These are phyloP conservation scores for Ustilago sp. DNA, from an alignment of 1,284 basidiomycete genomes.

Conservation along the genomic window DNA sequence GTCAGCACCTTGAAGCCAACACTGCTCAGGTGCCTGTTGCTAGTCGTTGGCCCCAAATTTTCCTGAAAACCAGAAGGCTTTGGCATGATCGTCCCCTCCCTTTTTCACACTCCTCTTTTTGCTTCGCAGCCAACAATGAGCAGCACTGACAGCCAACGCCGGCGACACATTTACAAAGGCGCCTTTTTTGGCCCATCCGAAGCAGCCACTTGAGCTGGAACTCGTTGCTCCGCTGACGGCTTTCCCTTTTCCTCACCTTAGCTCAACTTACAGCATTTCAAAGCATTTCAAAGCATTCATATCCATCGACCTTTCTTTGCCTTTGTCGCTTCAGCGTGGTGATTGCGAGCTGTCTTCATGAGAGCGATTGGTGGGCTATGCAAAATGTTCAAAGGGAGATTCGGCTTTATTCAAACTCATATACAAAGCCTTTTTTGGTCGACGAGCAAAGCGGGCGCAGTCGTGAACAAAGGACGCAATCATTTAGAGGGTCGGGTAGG, in stretches of 20 bases:
- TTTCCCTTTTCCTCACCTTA: neutral
- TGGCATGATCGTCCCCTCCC: neutral
- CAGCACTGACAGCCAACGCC: conserved; percentile 2
- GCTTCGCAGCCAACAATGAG: neutral
- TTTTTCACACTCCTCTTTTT: neutral
- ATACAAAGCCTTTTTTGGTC: neutral
- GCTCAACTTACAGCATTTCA: neutral
- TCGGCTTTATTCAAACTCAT: neutral
- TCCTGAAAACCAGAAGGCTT: neutral
- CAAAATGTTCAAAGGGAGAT: neutral
- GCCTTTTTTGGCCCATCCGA: neutral
- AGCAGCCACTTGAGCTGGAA: neutral
- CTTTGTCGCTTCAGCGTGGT: neutral
- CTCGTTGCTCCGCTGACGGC: neutral
- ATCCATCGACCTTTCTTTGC: neutral
- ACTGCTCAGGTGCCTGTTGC: neutral
- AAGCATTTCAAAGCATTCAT: neutral
- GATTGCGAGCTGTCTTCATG: neutral
- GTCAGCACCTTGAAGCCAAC: neutral
- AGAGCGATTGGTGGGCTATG: neutral
- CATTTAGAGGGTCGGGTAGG: conserved; percentile 15
- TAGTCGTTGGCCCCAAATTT: conserved; percentile 6
- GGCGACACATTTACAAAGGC: conserved; percentile 6
- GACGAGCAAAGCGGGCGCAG: neutral
- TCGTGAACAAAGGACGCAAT: neutral